These are phyloP conservation scores for Thermoascus crustaceus DNA, from an alignment of 2,329 filamentous ascomycete genomes.

Conservation along the genomic window DNA sequence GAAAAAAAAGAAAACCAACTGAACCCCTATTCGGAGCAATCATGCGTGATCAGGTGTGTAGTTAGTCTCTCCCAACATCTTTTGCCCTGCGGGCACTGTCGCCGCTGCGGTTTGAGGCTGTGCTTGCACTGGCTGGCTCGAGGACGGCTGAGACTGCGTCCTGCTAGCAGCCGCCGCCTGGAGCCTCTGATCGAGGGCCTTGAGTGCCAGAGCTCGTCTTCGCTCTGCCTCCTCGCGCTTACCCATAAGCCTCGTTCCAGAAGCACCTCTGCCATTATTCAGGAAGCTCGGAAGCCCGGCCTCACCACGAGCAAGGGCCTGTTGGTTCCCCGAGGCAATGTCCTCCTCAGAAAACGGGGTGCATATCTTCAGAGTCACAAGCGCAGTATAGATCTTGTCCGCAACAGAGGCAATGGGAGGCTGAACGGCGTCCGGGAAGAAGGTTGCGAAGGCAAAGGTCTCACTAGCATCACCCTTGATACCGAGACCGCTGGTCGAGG, in stretches of 20 bases:
- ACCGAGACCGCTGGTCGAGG: conserved; percentile 44
- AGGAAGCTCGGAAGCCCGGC: conserved; percentile 53
- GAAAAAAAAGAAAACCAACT: conserved; percentile 14
- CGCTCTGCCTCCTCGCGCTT: conserved; percentile 88
- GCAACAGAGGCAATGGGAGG: conserved; percentile 67
- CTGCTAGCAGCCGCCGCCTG: conserved; percentile 65
- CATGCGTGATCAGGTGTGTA: conserved; percentile 56
- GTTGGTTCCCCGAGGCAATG: conserved; percentile 62
- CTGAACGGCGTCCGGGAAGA: conserved; percentile 82
- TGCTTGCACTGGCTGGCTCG: conserved; percentile 23
- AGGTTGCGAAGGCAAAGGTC: conserved; percentile 90
- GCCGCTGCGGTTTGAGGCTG: conserved; percentile 46
- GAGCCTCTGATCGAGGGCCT: conserved; percentile 83
- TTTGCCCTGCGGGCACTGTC: conserved; percentile 46
- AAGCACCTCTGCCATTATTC: conserved; percentile 39
- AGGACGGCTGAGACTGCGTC: conserved; percentile 30
- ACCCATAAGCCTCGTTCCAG: conserved; percentile 43
- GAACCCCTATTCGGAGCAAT: too few relatives aligned
- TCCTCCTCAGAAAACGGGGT: conserved; percentile 78
- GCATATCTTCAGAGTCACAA: conserved; percentile 70
- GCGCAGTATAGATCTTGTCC: conserved; percentile 62
- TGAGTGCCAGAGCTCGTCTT: conserved; percentile 77
- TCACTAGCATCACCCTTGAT: conserved; percentile 89
- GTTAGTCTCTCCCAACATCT: conserved; percentile 60
- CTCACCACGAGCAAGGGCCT: conserved; percentile 58